These are phyloP conservation scores for Xylaria longipes DNA, from an alignment of 495 filamentous ascomycete species.

Conservation along the genomic window DNA sequence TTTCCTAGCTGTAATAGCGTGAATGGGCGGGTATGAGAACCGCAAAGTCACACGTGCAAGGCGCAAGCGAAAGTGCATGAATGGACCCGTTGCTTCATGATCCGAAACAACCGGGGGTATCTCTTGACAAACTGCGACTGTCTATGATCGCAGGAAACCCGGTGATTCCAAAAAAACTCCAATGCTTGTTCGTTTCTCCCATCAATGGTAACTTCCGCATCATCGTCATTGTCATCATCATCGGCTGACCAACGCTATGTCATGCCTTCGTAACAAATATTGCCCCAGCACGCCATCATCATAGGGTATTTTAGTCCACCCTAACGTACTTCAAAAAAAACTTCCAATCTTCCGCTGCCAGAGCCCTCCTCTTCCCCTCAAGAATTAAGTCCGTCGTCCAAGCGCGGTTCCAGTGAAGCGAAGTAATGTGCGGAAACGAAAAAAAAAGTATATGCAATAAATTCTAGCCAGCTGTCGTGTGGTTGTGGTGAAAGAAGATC, in stretches of 20 bases:
- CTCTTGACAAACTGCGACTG: constrained; percentile 35
- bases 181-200: constrained; percentile 13
- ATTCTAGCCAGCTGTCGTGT: constrained; percentile 18
- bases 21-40: neutral
- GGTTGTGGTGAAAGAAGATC: neutral
- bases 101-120: constrained; percentile 39
- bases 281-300: constrained; percentile 14
- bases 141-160: neutral
- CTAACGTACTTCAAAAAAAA: neutral
- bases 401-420: constrained; percentile 22
- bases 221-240: constrained; percentile 29
- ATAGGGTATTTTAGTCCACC: neutral
- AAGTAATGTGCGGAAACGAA: neutral
- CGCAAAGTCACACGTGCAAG: neutral
- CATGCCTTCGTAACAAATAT: constrained; percentile 21
- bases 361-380: constrained; percentile 34
- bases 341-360: constrained; percentile 31
- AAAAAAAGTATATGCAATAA: constrained; percentile 25
- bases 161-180: neutral
- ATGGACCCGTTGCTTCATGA: constrained; percentile 29
- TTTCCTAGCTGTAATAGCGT: too few relatives aligned
- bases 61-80: constrained; percentile 6
- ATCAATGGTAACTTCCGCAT: neutral
- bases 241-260: constrained; percentile 17
- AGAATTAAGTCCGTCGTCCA: constrained; percentile 15